phyloP scores from a whole-genome alignment of 116 monocot genomes.

The Zostera marina region DNA sequence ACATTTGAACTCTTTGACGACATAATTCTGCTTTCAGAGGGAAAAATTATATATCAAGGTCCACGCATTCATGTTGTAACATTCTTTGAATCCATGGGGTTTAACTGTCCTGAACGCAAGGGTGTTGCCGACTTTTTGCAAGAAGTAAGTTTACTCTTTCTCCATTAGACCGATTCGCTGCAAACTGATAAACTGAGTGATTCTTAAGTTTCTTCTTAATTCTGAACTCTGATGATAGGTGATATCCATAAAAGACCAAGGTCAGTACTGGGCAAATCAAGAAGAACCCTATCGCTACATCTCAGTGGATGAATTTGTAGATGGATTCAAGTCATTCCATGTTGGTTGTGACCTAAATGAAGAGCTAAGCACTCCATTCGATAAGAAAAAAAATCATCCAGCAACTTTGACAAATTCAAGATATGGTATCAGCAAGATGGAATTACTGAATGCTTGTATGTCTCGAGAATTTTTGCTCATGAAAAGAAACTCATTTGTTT shows the following conservation, averaged over 20 bases:
- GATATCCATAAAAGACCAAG: constrained; percentile 60
- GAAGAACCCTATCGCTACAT: constrained; percentile 39
- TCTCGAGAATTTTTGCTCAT: constrained; percentile 47
- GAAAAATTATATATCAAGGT: constrained; percentile 53
- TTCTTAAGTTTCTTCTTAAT: background rate
- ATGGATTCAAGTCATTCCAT: constrained; percentile 36
- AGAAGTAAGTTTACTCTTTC: constrained; percentile 22
- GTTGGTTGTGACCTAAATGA: constrained; percentile 18
- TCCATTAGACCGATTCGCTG: no score
- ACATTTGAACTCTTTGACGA: constrained; percentile 65
- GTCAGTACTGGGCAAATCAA: constrained; percentile 41
- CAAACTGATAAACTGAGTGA: background rate
- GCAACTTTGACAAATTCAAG: constrained; percentile 48
- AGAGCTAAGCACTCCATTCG: constrained; percentile 39
- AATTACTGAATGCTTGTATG: constrained; percentile 33
- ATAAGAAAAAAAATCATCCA: constrained; percentile 47
- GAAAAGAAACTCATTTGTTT: constrained; percentile 64
- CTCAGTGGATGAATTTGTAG: constrained; percentile 33
- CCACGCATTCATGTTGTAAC: constrained; percentile 35
- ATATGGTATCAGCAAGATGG: constrained; percentile 39
- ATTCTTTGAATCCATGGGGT: constrained; percentile 61
- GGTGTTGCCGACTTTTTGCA: constrained; percentile 65
- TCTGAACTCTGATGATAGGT: constrained; percentile 21
- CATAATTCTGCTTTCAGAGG: constrained; percentile 55
- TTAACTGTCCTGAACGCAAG: constrained; percentile 56